These are phyloP conservation scores for Vachellia collinsii DNA, from an alignment of 306 rosid species.

Conservation along the genomic window DNA sequence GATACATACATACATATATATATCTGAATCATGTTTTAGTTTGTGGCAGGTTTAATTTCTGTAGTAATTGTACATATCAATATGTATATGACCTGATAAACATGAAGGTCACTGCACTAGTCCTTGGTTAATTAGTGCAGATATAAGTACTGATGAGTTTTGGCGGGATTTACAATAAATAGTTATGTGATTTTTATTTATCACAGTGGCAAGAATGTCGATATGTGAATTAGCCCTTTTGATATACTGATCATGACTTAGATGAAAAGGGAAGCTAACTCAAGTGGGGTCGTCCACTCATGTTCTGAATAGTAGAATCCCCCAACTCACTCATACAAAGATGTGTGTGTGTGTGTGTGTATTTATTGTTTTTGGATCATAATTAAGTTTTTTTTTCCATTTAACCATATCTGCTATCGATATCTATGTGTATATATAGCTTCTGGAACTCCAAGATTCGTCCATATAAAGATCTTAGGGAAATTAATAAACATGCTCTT, in stretches of 20 bases:
- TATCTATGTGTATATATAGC: background rate
- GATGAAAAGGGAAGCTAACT: conserved; percentile 6
- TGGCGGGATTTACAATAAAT: background rate
- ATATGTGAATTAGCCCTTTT: background rate
- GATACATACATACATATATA: background rate
- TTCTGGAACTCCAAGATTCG: conserved; percentile 1
- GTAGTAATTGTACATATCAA: background rate
- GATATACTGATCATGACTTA: background rate
- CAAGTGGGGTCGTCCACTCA: conserved; percentile 19
- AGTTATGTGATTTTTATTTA: background rate
- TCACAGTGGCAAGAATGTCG: background rate
- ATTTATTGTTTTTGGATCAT: background rate
- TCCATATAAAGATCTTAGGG: background rate
- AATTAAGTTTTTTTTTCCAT: background rate
- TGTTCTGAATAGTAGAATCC: conserved; percentile 28
- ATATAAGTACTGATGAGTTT: no score
- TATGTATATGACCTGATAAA: background rate
- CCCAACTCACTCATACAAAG: no score
- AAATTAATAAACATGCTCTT: background rate
- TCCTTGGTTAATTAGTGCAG: background rate
- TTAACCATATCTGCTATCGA: background rate
- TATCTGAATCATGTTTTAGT: conserved; percentile 15
- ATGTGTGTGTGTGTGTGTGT: no score
- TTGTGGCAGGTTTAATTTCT: background rate
- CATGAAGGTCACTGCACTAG: conserved; percentile 22